These are phyloP conservation scores for Solanum aculeatissimum DNA, from an alignment of 305 asterid species.

Conservation along the genomic window DNA sequence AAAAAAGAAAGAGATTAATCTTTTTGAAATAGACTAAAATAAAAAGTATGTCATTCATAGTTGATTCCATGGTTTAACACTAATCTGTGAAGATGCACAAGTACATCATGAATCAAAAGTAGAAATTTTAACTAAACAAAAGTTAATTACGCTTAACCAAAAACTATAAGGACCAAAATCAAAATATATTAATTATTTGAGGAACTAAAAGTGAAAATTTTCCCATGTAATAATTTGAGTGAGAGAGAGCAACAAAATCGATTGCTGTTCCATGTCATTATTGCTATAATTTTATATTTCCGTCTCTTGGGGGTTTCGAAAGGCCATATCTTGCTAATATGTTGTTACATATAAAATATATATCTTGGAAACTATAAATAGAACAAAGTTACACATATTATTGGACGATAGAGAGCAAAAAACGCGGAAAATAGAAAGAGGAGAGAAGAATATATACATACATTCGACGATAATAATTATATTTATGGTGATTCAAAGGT, in stretches of 20 bases:
- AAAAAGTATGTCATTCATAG: too few relatives aligned
- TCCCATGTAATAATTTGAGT: background rate
- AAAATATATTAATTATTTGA: background rate
- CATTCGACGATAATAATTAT: background rate
- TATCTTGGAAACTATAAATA: background rate
- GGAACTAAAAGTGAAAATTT: background rate
- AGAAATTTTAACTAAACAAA: background rate
- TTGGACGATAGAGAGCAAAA: background rate
- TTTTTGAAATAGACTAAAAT: too few relatives aligned
- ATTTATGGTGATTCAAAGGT: constrained; percentile 36
- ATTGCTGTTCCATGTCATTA: background rate
- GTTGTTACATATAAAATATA: too few relatives aligned
- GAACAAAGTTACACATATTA: background rate
- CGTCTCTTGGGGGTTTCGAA: background rate
- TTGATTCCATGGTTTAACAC: background rate
- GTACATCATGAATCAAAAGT: background rate
- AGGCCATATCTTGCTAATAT: background rate
- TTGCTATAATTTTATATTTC: background rate
- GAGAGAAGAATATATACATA: background rate
- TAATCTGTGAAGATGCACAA: background rate
- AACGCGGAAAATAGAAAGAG: background rate
- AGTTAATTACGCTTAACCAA: background rate
- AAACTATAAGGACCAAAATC: background rate
- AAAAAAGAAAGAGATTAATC: too few relatives aligned
- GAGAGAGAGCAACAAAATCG: background rate